Percentiles rank a stretch among this genome's conserved stretches.
phyloP scores from a whole-genome alignment of 345 rosid genomes.

The Arabidopsis suecica region DNA sequence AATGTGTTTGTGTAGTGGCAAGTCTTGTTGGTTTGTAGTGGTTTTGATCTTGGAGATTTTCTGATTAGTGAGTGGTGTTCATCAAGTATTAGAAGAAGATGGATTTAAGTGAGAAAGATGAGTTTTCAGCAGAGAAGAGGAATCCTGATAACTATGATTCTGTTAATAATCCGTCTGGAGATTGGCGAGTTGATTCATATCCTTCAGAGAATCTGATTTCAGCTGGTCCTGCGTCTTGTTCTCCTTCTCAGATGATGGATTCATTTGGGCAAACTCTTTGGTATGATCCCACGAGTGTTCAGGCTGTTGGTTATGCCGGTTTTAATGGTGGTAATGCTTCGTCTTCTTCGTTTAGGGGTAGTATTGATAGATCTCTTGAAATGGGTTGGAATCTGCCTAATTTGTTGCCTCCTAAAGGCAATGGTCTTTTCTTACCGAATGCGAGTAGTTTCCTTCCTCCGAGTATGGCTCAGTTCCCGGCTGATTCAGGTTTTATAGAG shows the following conservation, averaged over 20 bases:
- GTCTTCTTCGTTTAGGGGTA: slow-evolving; percentile 52
- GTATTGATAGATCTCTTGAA: slow-evolving; percentile 62
- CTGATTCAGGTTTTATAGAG: slow-evolving; percentile 92
- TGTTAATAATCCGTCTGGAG: slow-evolving; percentile 49
- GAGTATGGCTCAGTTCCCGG: slow-evolving; percentile 81
- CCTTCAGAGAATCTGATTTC: slow-evolving; percentile 55
- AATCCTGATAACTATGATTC: slow-evolving; percentile 56
- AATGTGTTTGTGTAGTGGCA: slow-evolving; percentile 6
- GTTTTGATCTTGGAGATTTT: slow-evolving; percentile 37
- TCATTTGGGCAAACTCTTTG: slow-evolving; percentile 68
- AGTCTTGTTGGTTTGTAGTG: slow-evolving; percentile 30
- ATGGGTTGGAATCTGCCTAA: slow-evolving; percentile 73
- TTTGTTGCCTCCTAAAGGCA: slow-evolving; percentile 64
- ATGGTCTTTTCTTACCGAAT: slow-evolving; percentile 59
- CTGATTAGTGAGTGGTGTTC: slow-evolving; percentile 29
- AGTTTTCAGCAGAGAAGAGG: slow-evolving; percentile 63
- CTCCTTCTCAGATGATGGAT: slow-evolving; percentile 75
- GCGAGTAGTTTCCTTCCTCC: slow-evolving; percentile 60
- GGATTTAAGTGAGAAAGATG: slow-evolving; percentile 71
- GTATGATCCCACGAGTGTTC: slow-evolving; percentile 69
- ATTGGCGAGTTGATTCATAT: slow-evolving; percentile 72
- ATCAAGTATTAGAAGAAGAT: slow-evolving; percentile 47
- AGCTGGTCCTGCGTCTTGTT: slow-evolving; percentile 62
- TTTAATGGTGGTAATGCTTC: slow-evolving; percentile 44
- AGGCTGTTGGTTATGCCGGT: slow-evolving; percentile 67